phyloP scores from a whole-genome alignment of 345 rosid genomes.

The Linum usitatissimum region DNA sequence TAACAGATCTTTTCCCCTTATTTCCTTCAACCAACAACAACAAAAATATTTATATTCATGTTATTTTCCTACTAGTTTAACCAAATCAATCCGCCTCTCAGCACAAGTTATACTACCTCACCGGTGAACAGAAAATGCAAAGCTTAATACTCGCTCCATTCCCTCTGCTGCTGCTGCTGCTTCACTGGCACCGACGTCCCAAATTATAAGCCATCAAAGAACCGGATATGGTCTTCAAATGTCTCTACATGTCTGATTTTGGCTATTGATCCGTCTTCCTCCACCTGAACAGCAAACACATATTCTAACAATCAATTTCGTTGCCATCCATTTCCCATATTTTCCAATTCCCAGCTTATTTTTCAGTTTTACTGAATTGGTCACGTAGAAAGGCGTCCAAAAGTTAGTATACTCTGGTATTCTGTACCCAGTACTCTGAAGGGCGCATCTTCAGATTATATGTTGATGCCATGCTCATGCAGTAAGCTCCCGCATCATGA shows the following conservation, averaged over 20 bases:
- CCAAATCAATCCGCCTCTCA: not conserved
- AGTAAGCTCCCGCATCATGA: conserved; percentile 97
- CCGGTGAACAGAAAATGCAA: not conserved
- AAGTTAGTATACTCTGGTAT: not conserved
- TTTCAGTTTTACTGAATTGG: no score
- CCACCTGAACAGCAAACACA: conserved; percentile 36
- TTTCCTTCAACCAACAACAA: no score
- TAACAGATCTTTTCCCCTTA: no score
- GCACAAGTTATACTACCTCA: not conserved
- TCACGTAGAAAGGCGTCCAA: not conserved
- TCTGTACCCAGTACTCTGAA: conserved; percentile 88
- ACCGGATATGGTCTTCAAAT: conserved; percentile 71
- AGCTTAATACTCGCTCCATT: not conserved
- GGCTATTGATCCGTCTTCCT: conserved; percentile 67
- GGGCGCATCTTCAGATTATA: conserved; percentile 99
- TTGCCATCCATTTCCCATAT: not conserved
- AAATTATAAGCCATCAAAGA: conserved; percentile 58
- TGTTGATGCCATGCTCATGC: conserved; percentile 99
- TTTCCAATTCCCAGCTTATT: no score
- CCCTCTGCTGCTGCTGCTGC: not conserved
- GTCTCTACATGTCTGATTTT: conserved; percentile 82
- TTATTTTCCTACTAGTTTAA: no score
- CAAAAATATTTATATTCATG: no score
- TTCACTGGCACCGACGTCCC: not conserved
- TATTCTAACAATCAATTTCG: not conserved